A percentile compares a stretch with the other conserved stretches of the same genome.
phyloP scores from a whole-genome alignment of 257 asterid genomes.

The Anisodus tanguticus region DNA sequence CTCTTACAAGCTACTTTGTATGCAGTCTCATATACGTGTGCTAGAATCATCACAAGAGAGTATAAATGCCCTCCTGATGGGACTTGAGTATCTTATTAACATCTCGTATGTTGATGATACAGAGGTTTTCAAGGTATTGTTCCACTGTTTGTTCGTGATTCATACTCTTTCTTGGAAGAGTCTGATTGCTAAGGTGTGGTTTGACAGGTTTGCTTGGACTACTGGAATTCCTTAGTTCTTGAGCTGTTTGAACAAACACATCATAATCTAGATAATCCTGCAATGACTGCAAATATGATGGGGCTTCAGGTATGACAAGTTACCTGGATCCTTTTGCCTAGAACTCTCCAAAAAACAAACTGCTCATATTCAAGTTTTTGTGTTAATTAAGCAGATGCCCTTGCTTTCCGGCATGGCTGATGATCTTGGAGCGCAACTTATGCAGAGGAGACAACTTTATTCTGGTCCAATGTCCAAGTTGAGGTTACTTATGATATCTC shows the following conservation, averaged over 20 bases:
- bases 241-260: constrained; percentile 95
- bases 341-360: neutral
- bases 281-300: constrained; percentile 68
- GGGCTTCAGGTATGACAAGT: constrained; percentile 74
- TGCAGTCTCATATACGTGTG: constrained; percentile 86
- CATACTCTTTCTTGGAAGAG: neutral
- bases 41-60: constrained; percentile 83
- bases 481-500: constrained; percentile 90
- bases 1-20: constrained; percentile 33
- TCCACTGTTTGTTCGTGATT: constrained; percentile 18
- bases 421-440: constrained; percentile 79
- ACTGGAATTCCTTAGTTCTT: constrained; percentile 87
- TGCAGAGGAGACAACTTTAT: constrained; percentile 88
- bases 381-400: constrained; percentile 58
- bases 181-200: constrained; percentile 15
- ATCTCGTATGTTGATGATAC: constrained; percentile 97
- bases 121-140: constrained; percentile 92
- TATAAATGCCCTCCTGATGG: constrained; percentile 64
- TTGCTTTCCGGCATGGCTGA: constrained; percentile 69
- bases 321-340: constrained; percentile 7
- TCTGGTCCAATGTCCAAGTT: constrained; percentile 91
- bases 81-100: constrained; percentile 88
- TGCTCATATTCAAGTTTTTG: constrained; percentile 30
- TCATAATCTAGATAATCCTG: constrained; percentile 72
- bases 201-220: constrained; percentile 93